These are phyloP conservation scores for Umbilicus rupestris DNA, from an alignment of 164 flowering plant species.

Conservation along the genomic window DNA sequence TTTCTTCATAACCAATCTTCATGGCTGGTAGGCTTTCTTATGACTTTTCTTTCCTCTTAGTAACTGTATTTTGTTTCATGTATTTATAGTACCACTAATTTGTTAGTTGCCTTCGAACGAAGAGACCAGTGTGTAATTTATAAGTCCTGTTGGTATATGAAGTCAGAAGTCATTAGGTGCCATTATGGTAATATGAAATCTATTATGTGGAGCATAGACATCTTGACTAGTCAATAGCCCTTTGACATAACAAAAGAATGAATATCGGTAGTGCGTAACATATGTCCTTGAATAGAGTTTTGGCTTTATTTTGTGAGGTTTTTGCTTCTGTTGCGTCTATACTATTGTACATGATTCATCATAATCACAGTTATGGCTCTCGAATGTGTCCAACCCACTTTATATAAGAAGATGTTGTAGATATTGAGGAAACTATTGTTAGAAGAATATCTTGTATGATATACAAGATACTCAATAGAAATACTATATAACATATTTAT, in stretches of 20 bases:
- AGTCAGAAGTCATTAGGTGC: neutral
- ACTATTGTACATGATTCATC: too few species aligned
- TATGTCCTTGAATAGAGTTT: neutral
- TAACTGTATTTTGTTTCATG: neutral
- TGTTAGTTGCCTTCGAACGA: too few species aligned
- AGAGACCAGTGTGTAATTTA: neutral
- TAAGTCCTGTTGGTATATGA: neutral
- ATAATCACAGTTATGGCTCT: too few species aligned
- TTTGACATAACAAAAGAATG: neutral
- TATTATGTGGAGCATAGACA: neutral
- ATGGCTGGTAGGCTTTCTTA: constrained; percentile 37
- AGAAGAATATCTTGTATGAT: too few species aligned
- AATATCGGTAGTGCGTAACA: neutral
- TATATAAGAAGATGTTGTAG: too few species aligned
- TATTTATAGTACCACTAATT: too few species aligned
- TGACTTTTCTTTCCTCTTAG: neutral
- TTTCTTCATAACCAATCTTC: constrained; percentile 34
- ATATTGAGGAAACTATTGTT: too few species aligned
- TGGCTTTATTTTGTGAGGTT: too few species aligned
- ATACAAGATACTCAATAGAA: too few species aligned
- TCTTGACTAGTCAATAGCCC: neutral
- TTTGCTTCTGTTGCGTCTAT: too few species aligned
- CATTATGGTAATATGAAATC: neutral
- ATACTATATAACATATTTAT: too few species aligned
- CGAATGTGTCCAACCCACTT: too few species aligned